Evolutionary conservation across 169 alveolate genomes (phyloP), one percentile per base, ranked within the genome.

Genomic region (Nephromyces sp.): DNA sequence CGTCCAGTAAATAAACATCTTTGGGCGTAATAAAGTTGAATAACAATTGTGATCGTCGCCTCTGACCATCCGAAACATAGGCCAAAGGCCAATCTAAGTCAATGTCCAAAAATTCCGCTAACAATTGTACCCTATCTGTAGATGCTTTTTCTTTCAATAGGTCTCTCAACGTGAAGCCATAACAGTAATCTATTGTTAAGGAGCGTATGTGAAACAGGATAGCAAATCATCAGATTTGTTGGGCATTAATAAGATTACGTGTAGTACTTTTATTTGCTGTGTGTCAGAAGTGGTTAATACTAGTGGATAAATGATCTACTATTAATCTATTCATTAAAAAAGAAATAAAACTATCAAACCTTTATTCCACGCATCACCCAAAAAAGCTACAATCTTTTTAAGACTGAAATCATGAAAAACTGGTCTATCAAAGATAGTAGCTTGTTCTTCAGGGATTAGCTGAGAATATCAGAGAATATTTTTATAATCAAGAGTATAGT

Each of bases 301-400:
- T n/a, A n/a, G n/a, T n/a, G n/a, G n/a, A n/a, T n/a, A n/a, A n/a
- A n/a, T n/a, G n/a, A n/a, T n/a, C n/a, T n/a, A n/a, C n/a, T n/a
- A n/a, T n/a, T n/a, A n/a, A n/a, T n/a, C n/a, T n/a, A n/a, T n/a
- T n/a, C n/a, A n/a, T n/a, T n/a, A n/a, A n/a, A n/a, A n/a, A n/a
- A n/a, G n/a, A n/a, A n/a, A n/a, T n/a, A n/a, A n/a, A n/a, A n/a
- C n/a, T 3, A 8, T 27, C 71, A 43, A 6, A 73, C 80, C 80
- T 27, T 64, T 57, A n/a, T 35, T 62, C 80, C 80, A 73, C 72
- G 72, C 57, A 22, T 28, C 71, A 52, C 71, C 51, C 27, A 73
- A 68, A 6, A 53, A 73, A 66, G 22, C 24, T 30, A 73, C 80
- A 6, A 66, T 70, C 15, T 32, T 1, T 1, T 62, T 34, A 6